Evolutionary conservation across 2,329 filamentous ascomycete species (phyloP), one percentile per base, ranked within the genome.

Genomic region (Trichoderma afroharzianum): DNA sequence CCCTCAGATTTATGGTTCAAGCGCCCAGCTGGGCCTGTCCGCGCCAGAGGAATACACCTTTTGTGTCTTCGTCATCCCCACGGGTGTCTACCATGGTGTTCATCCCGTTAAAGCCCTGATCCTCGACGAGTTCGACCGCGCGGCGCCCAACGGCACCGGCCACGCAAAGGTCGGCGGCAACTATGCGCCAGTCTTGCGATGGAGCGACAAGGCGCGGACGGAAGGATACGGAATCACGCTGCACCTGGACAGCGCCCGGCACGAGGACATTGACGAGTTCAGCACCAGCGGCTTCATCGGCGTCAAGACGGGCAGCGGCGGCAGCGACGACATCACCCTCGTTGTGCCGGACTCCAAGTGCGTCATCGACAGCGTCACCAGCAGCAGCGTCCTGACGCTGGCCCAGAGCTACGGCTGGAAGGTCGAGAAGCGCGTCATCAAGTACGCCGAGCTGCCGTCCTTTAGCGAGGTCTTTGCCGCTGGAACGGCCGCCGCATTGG

Each of bases 101-200:
- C 90, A 94, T 76, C 93, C 95, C 0, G 94, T 97, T n/a, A 91
- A 92, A 78, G 93, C 92, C 2, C 84, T 98, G 68, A 92, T 98
- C 72, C 86, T 98, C 3, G 95, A 98, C 78, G 92, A 96, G 33
- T 98, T 98, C 79, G 95, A 98, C 81, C 93, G 95, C 33, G 89
- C 95, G 0, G 95, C 95, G n/a, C 95, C 96, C 1, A 90, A 94
- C 77, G 95, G 95, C 1, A 97, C 93, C 0, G 95, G 95, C 0
- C 91, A 90, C 73, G 95, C 94, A n/a, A 98, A 98, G 83, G 88
- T 98, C 3, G 95, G 96, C 30, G 96, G 95, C 15, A 98, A 98
- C 83, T 98, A 98, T 79, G 95, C 95, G 11, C 95, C 95, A 3
- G 95, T 98, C 6, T 83, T 98, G 77, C 87, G 92, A 70, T 94